A percentile compares a stretch with the other conserved stretches of the same genome.
phyloP scores from a whole-genome alignment of 352 stramenopile species.

The Globisporangium megalacanthum region DNA sequence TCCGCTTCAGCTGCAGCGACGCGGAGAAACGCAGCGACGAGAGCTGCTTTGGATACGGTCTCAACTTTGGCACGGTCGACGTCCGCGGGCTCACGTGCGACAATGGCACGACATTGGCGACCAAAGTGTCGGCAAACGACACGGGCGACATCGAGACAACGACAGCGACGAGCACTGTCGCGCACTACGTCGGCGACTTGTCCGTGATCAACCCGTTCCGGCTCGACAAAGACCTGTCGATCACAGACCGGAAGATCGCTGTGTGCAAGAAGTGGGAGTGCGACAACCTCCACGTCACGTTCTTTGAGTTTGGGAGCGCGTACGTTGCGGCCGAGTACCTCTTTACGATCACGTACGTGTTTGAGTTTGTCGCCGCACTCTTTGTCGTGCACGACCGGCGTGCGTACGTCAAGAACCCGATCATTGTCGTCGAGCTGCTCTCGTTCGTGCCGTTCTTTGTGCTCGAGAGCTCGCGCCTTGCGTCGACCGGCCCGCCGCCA shows the following conservation, averaged over 20 bases:
- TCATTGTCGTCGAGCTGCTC: constrained; percentile 55
- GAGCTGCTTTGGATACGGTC: constrained; percentile 46
- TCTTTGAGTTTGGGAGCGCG: constrained; percentile 52
- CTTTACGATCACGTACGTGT: constrained; percentile 60
- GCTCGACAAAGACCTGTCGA: constrained; percentile 29
- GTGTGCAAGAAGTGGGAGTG: constrained; percentile 78
- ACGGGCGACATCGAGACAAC: constrained; percentile 1
- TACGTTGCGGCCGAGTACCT: constrained; percentile 60
- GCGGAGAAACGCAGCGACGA: constrained; percentile 28
- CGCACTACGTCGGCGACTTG: constrained; percentile 20
- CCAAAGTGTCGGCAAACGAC: constrained; percentile 1
- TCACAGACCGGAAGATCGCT: constrained; percentile 27
- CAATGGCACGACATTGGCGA: constrained; percentile 18
- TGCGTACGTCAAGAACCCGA: constrained; percentile 59
- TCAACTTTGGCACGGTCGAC: constrained; percentile 43
- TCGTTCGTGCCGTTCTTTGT: constrained; percentile 72
- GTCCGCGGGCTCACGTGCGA: constrained; percentile 42
- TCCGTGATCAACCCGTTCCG: constrained; percentile 51
- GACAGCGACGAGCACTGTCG: neutral
- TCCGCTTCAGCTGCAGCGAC: constrained; percentile 47
- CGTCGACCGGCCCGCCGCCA: constrained; percentile 21
- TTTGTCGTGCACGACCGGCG: constrained; percentile 34
- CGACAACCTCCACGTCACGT: constrained; percentile 66
- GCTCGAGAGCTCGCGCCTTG: constrained; percentile 35
- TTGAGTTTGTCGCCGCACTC: constrained; percentile 40